Conservation (phyloP, 352 stramenopile genomes). For the Pythium utonaiense region DNA sequence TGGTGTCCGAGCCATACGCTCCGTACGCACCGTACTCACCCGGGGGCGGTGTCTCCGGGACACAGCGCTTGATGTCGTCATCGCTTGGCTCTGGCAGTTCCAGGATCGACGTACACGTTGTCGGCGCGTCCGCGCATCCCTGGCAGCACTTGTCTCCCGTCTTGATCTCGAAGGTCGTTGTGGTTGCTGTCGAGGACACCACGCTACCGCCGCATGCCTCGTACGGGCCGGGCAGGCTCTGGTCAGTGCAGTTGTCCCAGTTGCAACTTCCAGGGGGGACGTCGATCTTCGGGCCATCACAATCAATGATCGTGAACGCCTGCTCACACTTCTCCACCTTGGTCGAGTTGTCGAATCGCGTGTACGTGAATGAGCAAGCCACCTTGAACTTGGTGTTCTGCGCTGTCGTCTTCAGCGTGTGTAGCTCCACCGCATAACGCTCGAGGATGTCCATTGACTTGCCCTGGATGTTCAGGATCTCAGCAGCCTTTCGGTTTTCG, state of each 20-base stretch:
- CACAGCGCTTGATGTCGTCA: slow-evolving; percentile 56
- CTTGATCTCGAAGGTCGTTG: slow-evolving; percentile 27
- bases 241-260: slow-evolving; percentile 34
- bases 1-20: slow-evolving; percentile 4
- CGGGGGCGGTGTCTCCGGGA: slow-evolving; percentile 18
- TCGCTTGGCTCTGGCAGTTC: slow-evolving; percentile 31
- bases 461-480: slow-evolving; percentile 34
- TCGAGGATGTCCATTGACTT: slow-evolving; percentile 42
- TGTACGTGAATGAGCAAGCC: slow-evolving; percentile 56
- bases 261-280: slow-evolving; percentile 27
- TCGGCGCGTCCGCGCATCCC: slow-evolving; percentile 24
- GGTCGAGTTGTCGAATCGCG: slow-evolving; percentile 19
- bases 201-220: slow-evolving; percentile 48
- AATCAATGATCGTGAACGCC: slow-evolving; percentile 56
- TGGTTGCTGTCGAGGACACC: slow-evolving; percentile 20
- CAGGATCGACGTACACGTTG: slow-evolving; percentile 43
- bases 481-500: slow-evolving; percentile 21
- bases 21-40: not conserved
- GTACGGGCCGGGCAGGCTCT: slow-evolving; percentile 32
- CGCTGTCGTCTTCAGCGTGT: slow-evolving; percentile 36
- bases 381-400: slow-evolving; percentile 41
- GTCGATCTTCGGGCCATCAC: slow-evolving; percentile 49
- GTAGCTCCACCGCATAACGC: slow-evolving; percentile 53
- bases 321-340: slow-evolving; percentile 27
- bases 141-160: slow-evolving; percentile 44